Conservation (phyloP, 805 yeast species). For the Saccharomycopsis sp. region DNA sequence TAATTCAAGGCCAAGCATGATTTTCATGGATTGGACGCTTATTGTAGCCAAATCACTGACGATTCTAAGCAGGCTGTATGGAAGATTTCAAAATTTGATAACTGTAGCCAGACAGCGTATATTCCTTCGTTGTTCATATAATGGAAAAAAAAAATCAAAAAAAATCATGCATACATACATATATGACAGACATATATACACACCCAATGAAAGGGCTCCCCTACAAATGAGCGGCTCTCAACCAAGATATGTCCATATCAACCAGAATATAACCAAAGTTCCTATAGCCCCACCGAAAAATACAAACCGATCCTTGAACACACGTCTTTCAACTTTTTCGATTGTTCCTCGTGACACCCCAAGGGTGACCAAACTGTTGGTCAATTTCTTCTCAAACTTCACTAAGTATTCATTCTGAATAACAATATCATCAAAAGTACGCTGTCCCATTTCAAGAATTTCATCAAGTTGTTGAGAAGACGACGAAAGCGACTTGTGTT, state of each 20-base stretch:
- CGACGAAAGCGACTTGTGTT: slow-evolving; percentile 52
- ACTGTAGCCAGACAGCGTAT: background rate
- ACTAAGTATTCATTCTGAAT: slow-evolving; percentile 73
- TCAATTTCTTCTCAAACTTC: slow-evolving; percentile 55
- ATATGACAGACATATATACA: background rate
- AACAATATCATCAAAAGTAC: slow-evolving; percentile 76
- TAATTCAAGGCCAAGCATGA: no score
- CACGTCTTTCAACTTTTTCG: slow-evolving; percentile 68
- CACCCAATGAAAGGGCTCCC: no score
- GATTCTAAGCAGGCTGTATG: background rate
- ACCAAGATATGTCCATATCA: slow-evolving; percentile 58
- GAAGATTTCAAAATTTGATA: background rate
- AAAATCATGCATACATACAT: no score
- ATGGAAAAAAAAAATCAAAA: no score
- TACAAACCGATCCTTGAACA: slow-evolving; percentile 78
- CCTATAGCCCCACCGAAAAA: slow-evolving; percentile 69
- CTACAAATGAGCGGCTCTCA: slow-evolving; percentile 28
- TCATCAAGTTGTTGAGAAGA: slow-evolving; percentile 83
- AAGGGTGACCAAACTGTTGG: slow-evolving; percentile 64
- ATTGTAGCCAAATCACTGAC: background rate
- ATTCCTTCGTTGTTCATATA: background rate
- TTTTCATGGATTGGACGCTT: background rate
- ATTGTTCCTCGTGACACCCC: slow-evolving; percentile 87
- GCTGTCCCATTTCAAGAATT: slow-evolving; percentile 82
- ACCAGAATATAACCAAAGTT: slow-evolving; percentile 60